Conservation (phyloP, 306 rosid genomes). For the Sindora glabra region DNA sequence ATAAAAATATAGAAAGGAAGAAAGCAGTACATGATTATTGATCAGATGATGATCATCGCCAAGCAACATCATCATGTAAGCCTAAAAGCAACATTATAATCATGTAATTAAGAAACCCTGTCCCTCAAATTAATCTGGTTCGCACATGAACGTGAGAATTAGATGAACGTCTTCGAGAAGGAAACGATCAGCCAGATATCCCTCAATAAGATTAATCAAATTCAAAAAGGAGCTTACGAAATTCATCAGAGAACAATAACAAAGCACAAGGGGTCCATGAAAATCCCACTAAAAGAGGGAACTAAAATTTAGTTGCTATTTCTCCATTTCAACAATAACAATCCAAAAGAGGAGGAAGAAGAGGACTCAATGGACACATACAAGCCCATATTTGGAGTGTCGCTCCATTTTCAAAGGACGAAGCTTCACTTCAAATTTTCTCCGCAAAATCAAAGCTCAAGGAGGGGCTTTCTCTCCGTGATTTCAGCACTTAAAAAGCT, state of each 20-base stretch:
- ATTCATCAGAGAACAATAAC: neutral
- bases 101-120: conserved; percentile 5
- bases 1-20: too few relatives aligned
- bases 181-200: too few relatives aligned
- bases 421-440: conserved; percentile 42
- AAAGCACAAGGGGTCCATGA: neutral
- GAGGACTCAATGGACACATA: conserved; percentile 29
- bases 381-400: conserved; percentile 37
- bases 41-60: conserved; percentile 12
- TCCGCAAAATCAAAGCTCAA: conserved; percentile 37
- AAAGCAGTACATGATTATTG: conserved; percentile 17
- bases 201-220: neutral
- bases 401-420: conserved; percentile 30
- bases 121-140: conserved; percentile 6
- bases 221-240: neutral
- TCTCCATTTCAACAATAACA: too few relatives aligned
- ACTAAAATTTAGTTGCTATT: conserved; percentile 5
- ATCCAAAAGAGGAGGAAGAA: conserved; percentile 15
- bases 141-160: neutral
- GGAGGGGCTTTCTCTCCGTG: conserved; percentile 38
- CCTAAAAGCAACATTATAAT: neutral
- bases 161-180: conserved; percentile 6
- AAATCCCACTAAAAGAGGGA: too few relatives aligned
- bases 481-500: conserved; percentile 39
- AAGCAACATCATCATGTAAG: conserved; percentile 5